Evolutionary conservation across 108 stramenopile genomes (phyloP).

Genomic region (Craspedostauros australis): DNA sequence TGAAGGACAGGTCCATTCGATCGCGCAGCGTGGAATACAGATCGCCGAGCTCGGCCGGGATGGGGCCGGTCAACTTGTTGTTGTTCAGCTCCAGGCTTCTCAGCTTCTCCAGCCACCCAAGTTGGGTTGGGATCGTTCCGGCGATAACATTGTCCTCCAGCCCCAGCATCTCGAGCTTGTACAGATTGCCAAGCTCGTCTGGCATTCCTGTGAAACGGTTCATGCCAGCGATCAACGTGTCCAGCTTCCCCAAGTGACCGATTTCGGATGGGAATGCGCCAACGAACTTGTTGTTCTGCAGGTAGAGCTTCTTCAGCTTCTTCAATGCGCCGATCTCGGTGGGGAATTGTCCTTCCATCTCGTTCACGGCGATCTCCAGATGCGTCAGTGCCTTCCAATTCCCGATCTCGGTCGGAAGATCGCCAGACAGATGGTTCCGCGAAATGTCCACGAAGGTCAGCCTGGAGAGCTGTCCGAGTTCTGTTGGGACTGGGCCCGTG

Average conservation of each 20-base stretch:
- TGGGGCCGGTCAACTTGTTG: slow-evolving; percentile 12
- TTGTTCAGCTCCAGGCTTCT: slow-evolving; percentile 3
- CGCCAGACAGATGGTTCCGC: slow-evolving; percentile 37
- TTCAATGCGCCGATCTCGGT: slow-evolving; percentile 16
- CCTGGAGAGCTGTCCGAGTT: slow-evolving; percentile 12
- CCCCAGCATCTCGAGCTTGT: slow-evolving; percentile 24
- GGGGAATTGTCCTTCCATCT: slow-evolving; percentile 8
- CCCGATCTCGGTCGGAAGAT: slow-evolving; percentile 40
- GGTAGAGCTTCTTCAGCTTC: slow-evolving; percentile 20
- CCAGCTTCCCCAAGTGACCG: slow-evolving; percentile 24
- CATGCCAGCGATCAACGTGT: slow-evolving; percentile 26
- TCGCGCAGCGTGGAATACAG: slow-evolving; percentile 33
- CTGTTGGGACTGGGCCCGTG: slow-evolving; percentile 8
- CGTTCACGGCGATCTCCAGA: slow-evolving; percentile 12
- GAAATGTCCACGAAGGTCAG: slow-evolving; percentile 35
- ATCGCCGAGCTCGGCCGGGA: slow-evolving; percentile 15
- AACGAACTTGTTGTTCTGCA: slow-evolving; percentile 44
- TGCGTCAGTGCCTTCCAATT: slow-evolving; percentile 3
- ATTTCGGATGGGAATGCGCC: slow-evolving; percentile 47
- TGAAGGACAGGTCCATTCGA: slow-evolving; percentile 20
- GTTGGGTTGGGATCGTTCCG: slow-evolving; percentile 50
- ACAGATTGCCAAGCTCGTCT: slow-evolving; percentile 29
- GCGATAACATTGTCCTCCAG: slow-evolving; percentile 38
- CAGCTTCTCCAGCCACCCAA: slow-evolving; percentile 21
- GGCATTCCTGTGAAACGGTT: slow-evolving; percentile 29